These are phyloP conservation scores for Helianthus tuberosus DNA, from an alignment of 129 eudicot species.

Conservation along the genomic window DNA sequence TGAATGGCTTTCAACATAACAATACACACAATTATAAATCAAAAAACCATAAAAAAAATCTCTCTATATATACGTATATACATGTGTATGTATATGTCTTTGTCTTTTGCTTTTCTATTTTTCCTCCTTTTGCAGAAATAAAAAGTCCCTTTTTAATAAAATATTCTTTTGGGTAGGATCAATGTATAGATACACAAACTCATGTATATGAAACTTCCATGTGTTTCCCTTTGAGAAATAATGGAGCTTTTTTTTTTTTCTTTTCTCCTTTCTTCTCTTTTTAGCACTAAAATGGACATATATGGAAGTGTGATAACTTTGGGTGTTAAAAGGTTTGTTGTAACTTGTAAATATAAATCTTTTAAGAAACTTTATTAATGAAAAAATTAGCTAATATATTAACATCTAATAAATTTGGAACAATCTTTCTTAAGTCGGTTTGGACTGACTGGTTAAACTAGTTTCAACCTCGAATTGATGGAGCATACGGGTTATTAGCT, in stretches of 20 bases:
- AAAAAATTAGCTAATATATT: slow-evolving; percentile 4
- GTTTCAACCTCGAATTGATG: not conserved
- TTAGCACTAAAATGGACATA: slow-evolving; percentile 17
- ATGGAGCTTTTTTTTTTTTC: slow-evolving; percentile 30
- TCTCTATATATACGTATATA: slow-evolving; percentile 5
- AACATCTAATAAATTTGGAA: not conserved
- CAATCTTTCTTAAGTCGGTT: not conserved
- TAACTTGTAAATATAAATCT: slow-evolving; percentile 22
- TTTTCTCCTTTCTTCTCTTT: slow-evolving; percentile 14
- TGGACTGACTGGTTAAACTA: not conserved
- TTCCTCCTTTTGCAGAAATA: slow-evolving; percentile 32
- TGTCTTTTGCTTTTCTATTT: slow-evolving; percentile 32
- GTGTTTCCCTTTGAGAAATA: slow-evolving; percentile 24
- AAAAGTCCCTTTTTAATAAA: slow-evolving; percentile 48
- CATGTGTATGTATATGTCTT: not conserved
- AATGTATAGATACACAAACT: slow-evolving; percentile 24
- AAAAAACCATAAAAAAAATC: slow-evolving; percentile 35
- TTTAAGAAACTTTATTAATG: slow-evolving; percentile 7
- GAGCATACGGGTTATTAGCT: not conserved
- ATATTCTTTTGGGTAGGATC: slow-evolving; percentile 40
- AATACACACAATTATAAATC: slow-evolving; percentile 25
- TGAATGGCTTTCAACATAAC: slow-evolving; percentile 70
- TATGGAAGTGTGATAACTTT: slow-evolving; percentile 46
- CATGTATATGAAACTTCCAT: slow-evolving; percentile 16
- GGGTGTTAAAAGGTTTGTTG: slow-evolving; percentile 33